Base-by-base conservation (phyloP, 768 basidiomycete genomes). In the Neoboletus magnificus region DNA sequence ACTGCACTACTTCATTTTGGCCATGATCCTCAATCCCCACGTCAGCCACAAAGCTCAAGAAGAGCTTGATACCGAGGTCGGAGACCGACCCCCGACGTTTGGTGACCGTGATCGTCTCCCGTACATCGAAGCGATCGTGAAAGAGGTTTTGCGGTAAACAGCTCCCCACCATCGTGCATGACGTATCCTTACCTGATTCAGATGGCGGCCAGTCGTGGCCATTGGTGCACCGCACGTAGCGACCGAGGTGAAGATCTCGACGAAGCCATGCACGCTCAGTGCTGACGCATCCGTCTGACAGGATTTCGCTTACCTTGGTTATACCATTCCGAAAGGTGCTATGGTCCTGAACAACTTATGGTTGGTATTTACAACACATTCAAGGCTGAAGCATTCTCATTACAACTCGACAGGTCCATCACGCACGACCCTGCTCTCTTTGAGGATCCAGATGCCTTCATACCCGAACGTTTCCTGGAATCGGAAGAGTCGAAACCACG, bases 381-480 rank as follows among this genome's bases (percentile, higher is more conserved):
- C 23, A 10, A 15, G 29, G 12, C 35, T 37, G 36, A n/a, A 37
- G 5, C n/a, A 10, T 20, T 27, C 13, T 39, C 48, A 29, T 49
- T 16, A 27, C 13, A 36, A 27, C 18, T 16, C 36, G 18, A 10
- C 18, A 36, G 54, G 54, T 57, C 51, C n/a, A 54, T 57, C 46
- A 54, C 56, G 18, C 52, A 54, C 4, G 56, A 57, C 30, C 47
- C 56, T 12, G 30, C 35, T 5, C 53, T 57, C 11, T 57, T 57
- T 15, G 56, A 57, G 27, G 41, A 56, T 22, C 54, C 60, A 13
- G 60, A 62, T 2, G 54, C 60, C 5, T 61, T 61, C 23, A 61
- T 62, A 11, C 60, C 59, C 4, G 59, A 61, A 13, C 54, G 59
- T 5, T 61, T 61, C 30, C 12, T 61, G 40, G 41, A 56, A 13